These are phyloP conservation scores for Mrakiaceae sp. DNA, from an alignment of 1,284 basidiomycete genomes.

Conservation along the genomic window DNA sequence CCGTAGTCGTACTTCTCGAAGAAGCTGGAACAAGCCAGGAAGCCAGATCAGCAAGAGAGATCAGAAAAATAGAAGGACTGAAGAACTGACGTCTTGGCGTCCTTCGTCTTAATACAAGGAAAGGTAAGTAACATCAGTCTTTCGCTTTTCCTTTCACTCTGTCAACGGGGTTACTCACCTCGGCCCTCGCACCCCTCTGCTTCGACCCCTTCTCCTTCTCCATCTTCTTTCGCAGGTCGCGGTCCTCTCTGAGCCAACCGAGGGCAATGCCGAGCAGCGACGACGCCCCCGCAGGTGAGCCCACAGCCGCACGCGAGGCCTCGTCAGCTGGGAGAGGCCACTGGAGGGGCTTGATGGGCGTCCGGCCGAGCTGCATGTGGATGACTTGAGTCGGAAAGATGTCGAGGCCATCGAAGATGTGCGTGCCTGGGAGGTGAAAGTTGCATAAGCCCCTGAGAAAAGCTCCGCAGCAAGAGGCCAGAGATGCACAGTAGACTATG, in stretches of 20 bases:
- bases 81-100: conserved; percentile 61
- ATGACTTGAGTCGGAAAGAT: conserved; percentile 79
- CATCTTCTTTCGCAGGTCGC: conserved; percentile 51
- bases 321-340: conserved; percentile 46
- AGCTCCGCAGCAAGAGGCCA: neutral
- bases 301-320: conserved; percentile 24
- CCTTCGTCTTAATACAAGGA: conserved; percentile 39
- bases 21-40: neutral
- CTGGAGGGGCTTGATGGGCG: conserved; percentile 48
- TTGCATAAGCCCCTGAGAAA: neutral
- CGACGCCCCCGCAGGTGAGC: conserved; percentile 23
- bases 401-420: conserved; percentile 85
- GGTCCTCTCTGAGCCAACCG: conserved; percentile 74
- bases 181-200: conserved; percentile 37
- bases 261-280: conserved; percentile 62
- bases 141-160: neutral
- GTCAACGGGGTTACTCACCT: conserved; percentile 16
- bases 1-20: conserved; percentile 10
- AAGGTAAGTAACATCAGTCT: neutral
- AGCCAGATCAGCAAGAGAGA: neutral
- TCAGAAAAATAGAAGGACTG: neutral
- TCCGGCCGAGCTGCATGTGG: conserved; percentile 70
- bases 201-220: conserved; percentile 44
- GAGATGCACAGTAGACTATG: conserved; percentile 54
- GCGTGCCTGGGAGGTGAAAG: conserved; percentile 57